These are phyloP conservation scores for Globisporangium rhizosaccharum DNA, from an alignment of 352 stramenopile species.

Conservation along the genomic window DNA sequence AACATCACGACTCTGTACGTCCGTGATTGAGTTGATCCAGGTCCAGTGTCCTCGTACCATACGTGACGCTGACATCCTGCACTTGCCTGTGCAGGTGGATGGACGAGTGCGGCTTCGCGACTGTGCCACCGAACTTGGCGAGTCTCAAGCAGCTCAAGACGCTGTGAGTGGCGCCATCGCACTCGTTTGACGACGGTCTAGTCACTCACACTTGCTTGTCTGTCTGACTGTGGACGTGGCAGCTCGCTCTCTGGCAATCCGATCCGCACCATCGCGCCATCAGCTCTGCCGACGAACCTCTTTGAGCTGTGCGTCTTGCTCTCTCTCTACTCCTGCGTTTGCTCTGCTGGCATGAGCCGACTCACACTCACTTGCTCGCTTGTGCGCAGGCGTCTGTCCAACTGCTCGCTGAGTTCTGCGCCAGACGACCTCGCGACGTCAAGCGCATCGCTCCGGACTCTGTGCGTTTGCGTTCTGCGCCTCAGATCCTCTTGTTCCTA, in stretches of 20 bases:
- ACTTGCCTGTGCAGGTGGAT: conserved; percentile 1
- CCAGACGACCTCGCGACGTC: neutral
- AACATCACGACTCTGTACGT: conserved; percentile 9
- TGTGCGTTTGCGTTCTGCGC: neutral
- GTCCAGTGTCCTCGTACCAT: too few relatives aligned
- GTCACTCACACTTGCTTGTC: too few relatives aligned
- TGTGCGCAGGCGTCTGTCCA: conserved; percentile 5
- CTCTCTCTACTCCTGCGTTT: neutral
- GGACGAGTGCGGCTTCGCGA: conserved; percentile 6
- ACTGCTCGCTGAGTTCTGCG: conserved; percentile 10
- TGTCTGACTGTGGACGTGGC: neutral
- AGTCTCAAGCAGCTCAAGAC: conserved; percentile 5
- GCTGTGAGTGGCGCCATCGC: conserved; percentile 2
- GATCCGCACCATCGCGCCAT: neutral
- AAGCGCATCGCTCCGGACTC: conserved; percentile 5
- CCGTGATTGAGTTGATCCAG: neutral
- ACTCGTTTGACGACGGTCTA: too few relatives aligned
- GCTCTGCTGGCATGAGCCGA: neutral
- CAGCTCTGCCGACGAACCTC: conserved; percentile 7
- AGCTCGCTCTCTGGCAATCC: conserved; percentile 12
- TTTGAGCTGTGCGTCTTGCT: conserved; percentile 3
- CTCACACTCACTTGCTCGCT: neutral
- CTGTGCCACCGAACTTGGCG: conserved; percentile 4
- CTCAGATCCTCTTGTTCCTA: too few relatives aligned
- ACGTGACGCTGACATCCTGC: neutral